Percentiles rank a stretch among this genome's conserved stretches.
Conservation (phyloP, 2,329 filamentous ascomycete species). For the Xylariaceae sp. region DNA sequence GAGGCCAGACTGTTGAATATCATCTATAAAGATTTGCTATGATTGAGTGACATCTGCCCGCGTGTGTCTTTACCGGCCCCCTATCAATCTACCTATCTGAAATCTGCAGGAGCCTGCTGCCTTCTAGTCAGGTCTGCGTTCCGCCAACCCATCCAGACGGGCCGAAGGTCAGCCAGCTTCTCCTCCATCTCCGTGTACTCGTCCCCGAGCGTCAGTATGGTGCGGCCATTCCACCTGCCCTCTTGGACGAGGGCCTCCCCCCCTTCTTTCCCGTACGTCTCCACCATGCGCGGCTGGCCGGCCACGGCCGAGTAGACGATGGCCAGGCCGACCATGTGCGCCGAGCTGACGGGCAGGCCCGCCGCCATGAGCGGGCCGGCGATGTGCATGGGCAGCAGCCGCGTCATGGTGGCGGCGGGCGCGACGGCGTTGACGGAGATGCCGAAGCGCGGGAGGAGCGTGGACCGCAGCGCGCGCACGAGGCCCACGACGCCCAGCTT, state of each 20-base stretch:
- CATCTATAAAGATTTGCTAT: too few relatives aligned
- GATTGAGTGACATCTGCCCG: too few relatives aligned
- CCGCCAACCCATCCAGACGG: constrained; percentile 29
- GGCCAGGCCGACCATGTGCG: constrained; percentile 32
- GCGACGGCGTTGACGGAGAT: constrained; percentile 36
- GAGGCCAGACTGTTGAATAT: too few relatives aligned
- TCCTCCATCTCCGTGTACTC: constrained; percentile 33
- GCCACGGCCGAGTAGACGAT: constrained; percentile 34
- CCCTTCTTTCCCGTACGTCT: constrained; percentile 32
- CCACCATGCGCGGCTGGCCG: constrained; percentile 26
- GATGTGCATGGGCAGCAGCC: constrained; percentile 24
- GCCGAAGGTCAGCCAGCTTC: constrained; percentile 14
- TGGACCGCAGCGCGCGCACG: constrained; percentile 28
- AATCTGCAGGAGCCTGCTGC: constrained; percentile 29
- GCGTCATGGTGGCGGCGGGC: constrained; percentile 31
- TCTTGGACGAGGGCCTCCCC: constrained; percentile 4
- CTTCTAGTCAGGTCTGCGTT: constrained; percentile 22
- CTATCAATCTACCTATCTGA: too few relatives aligned
- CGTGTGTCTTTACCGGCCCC: too few relatives aligned
- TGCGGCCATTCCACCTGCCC: constrained; percentile 30
- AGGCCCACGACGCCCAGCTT: constrained; percentile 23
- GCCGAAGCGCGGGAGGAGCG: constrained; percentile 16
- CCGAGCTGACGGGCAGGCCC: constrained; percentile 27
- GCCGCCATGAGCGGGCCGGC: too few relatives aligned
- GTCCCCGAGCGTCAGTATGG: constrained; percentile 32